A percentile compares a stretch with the other conserved stretches of the same genome.
Conservation (phyloP, 2,329 filamentous ascomycete species). For the Penicillium sp. region DNA sequence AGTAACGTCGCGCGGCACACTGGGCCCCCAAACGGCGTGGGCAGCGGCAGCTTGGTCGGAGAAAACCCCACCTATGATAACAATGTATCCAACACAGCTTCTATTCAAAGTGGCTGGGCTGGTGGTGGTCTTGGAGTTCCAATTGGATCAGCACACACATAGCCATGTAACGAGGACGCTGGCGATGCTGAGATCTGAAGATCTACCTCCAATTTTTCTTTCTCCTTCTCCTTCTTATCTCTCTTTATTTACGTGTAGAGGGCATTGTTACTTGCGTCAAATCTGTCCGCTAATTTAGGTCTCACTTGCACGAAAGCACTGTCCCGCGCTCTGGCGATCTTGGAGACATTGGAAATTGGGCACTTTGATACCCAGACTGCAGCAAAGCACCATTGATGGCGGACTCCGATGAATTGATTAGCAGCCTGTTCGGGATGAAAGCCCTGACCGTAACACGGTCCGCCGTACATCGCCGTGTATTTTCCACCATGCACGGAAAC, state of each 20-base stretch:
- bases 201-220: background rate
- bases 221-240: background rate
- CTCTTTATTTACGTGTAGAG: background rate
- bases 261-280: background rate
- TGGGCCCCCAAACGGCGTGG: constrained; percentile 21
- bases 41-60: constrained; percentile 16
- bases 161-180: background rate
- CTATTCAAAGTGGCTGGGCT: constrained; percentile 33
- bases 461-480: background rate
- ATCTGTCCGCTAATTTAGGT: background rate
- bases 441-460: too few relatives aligned
- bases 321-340: background rate
- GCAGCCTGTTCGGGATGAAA: too few relatives aligned
- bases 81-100: constrained; percentile 25
- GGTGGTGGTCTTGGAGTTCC: constrained; percentile 30
- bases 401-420: too few relatives aligned
- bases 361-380: background rate
- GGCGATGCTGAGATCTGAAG: background rate
- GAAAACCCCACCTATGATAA: constrained; percentile 27
- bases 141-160: constrained; percentile 26
- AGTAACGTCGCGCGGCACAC: constrained; percentile 18
- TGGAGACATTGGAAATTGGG: background rate
- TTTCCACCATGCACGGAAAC: background rate
- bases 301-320: background rate
- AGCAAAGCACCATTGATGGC: background rate